A percentile compares a stretch with the other conserved stretches of the same genome.
phyloP scores from a whole-genome alignment of 2,329 filamentous ascomycete species.

The Gyromitra esculenta region DNA sequence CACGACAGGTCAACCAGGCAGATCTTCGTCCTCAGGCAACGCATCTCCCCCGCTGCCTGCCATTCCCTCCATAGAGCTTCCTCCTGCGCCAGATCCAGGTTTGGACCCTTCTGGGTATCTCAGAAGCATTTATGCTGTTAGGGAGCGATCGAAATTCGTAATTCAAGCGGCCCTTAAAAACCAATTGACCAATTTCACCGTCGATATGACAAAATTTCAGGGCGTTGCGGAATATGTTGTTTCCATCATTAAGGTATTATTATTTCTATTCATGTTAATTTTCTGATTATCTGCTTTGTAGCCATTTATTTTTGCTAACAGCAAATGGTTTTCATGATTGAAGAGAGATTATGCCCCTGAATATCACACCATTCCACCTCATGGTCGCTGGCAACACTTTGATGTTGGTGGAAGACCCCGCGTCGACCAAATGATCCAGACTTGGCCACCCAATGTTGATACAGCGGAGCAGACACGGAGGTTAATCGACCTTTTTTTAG shows the following conservation, averaged over 20 bases:
- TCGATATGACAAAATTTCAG: constrained; percentile 83
- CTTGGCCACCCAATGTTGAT: constrained; percentile 75
- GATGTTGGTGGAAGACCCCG: constrained; percentile 80
- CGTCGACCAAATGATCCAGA: constrained; percentile 74
- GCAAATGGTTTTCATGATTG: constrained; percentile 20
- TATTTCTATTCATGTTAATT: constrained; percentile 55
- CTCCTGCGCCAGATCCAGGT: constrained; percentile 84
- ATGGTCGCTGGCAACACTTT: constrained; percentile 86
- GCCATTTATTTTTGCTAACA: constrained; percentile 3
- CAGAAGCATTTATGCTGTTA: constrained; percentile 85
- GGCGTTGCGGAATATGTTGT: constrained; percentile 88
- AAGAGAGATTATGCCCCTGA: constrained; percentile 76
- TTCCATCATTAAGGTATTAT: constrained; percentile 88
- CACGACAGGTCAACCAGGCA: constrained; percentile 53
- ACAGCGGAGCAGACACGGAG: constrained; percentile 76
- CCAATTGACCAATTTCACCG: constrained; percentile 83
- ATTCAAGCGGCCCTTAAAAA: constrained; percentile 80
- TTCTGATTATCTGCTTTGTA: background rate
- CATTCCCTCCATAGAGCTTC: constrained; percentile 80
- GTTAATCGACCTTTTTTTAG: constrained; percentile 78
- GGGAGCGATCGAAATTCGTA: constrained; percentile 79
- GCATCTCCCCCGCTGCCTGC: constrained; percentile 58
- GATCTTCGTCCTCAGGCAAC: constrained; percentile 58
- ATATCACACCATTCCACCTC: constrained; percentile 80
- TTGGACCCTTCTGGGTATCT: constrained; percentile 91